phyloP scores from a whole-genome alignment of 2,329 filamentous ascomycete species.

The Exophiala sp. region DNA sequence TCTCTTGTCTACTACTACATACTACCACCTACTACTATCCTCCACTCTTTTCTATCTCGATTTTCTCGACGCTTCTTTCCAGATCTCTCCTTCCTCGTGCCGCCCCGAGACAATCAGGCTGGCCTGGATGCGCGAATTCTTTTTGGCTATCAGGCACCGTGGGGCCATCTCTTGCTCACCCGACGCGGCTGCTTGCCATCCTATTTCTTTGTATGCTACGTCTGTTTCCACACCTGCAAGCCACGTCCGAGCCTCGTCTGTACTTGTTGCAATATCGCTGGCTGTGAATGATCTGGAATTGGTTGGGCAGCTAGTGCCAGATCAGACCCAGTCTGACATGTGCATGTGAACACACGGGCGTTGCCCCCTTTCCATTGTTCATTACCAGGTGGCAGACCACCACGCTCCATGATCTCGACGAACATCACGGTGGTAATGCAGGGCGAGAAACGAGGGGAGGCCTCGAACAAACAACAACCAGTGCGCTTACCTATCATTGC shows the following conservation, averaged over 20 bases:
- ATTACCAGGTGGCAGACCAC: slow-evolving; percentile 9
- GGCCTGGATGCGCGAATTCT: not conserved
- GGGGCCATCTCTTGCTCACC: not conserved
- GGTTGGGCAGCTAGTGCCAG: slow-evolving; percentile 6
- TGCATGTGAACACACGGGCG: slow-evolving; percentile 19
- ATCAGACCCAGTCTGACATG: slow-evolving; percentile 17
- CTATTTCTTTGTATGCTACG: no score
- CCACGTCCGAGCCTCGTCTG: not conserved
- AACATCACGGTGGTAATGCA: slow-evolving; percentile 35
- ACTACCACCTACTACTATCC: not conserved
- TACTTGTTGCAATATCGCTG: not conserved
- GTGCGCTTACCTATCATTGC: slow-evolving; percentile 41
- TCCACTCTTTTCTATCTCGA: slow-evolving; percentile 4
- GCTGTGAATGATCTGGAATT: not conserved
- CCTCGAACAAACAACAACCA: slow-evolving; percentile 37
- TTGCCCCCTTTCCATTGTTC: not conserved
- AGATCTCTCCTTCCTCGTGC: slow-evolving; percentile 9
- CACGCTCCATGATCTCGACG: slow-evolving; percentile 34
- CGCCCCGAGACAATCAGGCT: not conserved
- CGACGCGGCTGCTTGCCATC: not conserved
- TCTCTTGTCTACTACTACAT: no score
- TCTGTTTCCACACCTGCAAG: no score
- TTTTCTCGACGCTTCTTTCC: slow-evolving; percentile 1
- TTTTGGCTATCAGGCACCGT: not conserved
- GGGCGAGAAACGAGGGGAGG: slow-evolving; percentile 34